A percentile compares a stretch with the other conserved stretches of the same genome.
Evolutionary conservation across 164 flowering plant species (phyloP).

Genomic region (Tinospora cordifolia): DNA sequence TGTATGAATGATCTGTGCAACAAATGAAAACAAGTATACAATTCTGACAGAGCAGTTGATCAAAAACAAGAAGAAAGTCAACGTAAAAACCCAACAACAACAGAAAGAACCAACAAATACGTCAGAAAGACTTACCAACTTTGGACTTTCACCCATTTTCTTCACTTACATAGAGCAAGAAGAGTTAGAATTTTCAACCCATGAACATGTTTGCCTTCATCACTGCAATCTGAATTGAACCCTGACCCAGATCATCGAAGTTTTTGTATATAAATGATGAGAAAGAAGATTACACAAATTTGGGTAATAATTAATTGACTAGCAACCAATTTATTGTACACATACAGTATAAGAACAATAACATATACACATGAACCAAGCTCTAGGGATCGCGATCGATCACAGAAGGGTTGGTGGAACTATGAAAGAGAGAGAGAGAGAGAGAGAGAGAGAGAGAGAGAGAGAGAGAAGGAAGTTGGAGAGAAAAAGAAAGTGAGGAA

Average conservation of each 20-base stretch:
- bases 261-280: background rate
- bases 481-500: background rate
- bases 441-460: background rate
- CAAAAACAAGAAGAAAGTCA: background rate
- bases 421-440: background rate
- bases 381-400: no score
- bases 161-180: background rate
- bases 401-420: background rate
- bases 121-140: conserved; percentile 2
- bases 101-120: background rate
- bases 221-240: background rate
- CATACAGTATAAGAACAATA: no score
- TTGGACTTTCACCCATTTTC: background rate
- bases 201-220: no score
- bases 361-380: no score
- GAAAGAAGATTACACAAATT: background rate
- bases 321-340: background rate
- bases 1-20: background rate
- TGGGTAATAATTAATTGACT: no score
- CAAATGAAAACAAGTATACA: background rate
- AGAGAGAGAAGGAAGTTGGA: background rate
- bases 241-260: background rate
- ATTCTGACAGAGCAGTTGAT: background rate
- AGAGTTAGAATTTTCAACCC: background rate
- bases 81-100: background rate